These are phyloP conservation scores for Colletotrichum sojae DNA, from an alignment of 2,329 filamentous ascomycete species.

Conservation along the genomic window DNA sequence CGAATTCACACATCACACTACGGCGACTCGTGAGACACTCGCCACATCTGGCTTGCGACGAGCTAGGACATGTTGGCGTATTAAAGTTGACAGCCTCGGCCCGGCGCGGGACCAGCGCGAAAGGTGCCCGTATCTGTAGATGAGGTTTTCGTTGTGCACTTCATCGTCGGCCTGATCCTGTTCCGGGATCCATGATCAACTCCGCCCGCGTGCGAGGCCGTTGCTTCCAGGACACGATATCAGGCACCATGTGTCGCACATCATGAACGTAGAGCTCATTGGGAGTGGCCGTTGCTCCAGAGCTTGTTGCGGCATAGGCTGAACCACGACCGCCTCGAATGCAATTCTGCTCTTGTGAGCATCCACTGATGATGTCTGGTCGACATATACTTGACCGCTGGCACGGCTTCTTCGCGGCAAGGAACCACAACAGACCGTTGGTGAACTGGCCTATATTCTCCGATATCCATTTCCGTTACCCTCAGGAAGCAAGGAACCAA, in stretches of 20 bases:
- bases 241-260: slow-evolving; percentile 44
- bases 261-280: slow-evolving; percentile 48
- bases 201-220: slow-evolving; percentile 37
- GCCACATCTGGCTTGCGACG: slow-evolving; percentile 40
- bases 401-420: slow-evolving; percentile 42
- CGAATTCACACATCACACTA: background rate
- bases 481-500: slow-evolving; percentile 28
- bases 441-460: slow-evolving; percentile 41
- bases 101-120: slow-evolving; percentile 36
- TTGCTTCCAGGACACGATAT: slow-evolving; percentile 45
- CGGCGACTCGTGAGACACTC: background rate
- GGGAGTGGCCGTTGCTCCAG: slow-evolving; percentile 45
- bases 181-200: slow-evolving; percentile 36
- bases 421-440: slow-evolving; percentile 41
- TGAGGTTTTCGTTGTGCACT: slow-evolving; percentile 45
- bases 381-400: slow-evolving; percentile 2
- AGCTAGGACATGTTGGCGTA: slow-evolving; percentile 38
- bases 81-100: slow-evolving; percentile 39
- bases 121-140: slow-evolving; percentile 44
- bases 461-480: no score
- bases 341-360: slow-evolving; percentile 32
- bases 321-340: slow-evolving; percentile 42
- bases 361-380: rapidly evolving
- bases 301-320: slow-evolving; percentile 48
- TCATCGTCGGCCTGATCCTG: no score